A percentile compares a stretch with the other conserved stretches of the same genome.
These are phyloP conservation scores for Somion occarium DNA, from an alignment of 1,284 basidiomycete genomes.

Conservation along the genomic window DNA sequence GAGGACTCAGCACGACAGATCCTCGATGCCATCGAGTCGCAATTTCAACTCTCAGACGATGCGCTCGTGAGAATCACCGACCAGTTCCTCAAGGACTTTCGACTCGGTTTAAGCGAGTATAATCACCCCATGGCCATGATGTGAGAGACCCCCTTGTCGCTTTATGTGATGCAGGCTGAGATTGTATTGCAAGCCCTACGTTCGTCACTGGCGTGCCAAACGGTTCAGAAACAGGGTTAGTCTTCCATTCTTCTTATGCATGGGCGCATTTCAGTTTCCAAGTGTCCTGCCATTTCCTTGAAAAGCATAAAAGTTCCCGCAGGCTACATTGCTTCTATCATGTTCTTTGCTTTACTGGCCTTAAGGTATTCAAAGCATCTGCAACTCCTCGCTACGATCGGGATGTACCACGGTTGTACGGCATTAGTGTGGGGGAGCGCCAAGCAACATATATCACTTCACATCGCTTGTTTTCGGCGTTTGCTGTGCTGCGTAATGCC, in stretches of 20 bases:
- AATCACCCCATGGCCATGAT: constrained; percentile 88
- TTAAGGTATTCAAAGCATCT: too few species aligned
- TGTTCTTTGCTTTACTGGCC: too few species aligned
- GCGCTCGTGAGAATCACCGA: constrained; percentile 67
- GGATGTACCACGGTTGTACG: too few species aligned
- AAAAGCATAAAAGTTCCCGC: too few species aligned
- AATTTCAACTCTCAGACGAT: constrained; percentile 64
- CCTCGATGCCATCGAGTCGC: constrained; percentile 51
- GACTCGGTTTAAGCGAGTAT: constrained; percentile 65
- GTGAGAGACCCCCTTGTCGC: constrained; percentile 34
- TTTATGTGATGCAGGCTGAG: constrained; percentile 2
- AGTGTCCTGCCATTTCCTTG: too few species aligned
- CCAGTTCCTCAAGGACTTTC: constrained; percentile 77
- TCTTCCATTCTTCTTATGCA: constrained; percentile 18
- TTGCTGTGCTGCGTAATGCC: too few species aligned
- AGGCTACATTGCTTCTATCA: too few species aligned
- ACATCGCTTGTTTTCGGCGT: too few species aligned
- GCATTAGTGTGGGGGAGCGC: too few species aligned
- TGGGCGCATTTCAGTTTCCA: not conserved
- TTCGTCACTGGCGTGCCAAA: constrained; percentile 90
- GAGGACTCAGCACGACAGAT: constrained; percentile 18
- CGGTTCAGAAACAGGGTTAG: constrained; percentile 87
- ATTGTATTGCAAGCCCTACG: constrained; percentile 55
- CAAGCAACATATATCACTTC: too few species aligned
- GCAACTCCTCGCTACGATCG: too few species aligned